Evolutionary conservation across 2,329 filamentous ascomycete genomes (phyloP), one percentile per base, ranked within the genome.

Genomic region (Aspergillus sergii): DNA sequence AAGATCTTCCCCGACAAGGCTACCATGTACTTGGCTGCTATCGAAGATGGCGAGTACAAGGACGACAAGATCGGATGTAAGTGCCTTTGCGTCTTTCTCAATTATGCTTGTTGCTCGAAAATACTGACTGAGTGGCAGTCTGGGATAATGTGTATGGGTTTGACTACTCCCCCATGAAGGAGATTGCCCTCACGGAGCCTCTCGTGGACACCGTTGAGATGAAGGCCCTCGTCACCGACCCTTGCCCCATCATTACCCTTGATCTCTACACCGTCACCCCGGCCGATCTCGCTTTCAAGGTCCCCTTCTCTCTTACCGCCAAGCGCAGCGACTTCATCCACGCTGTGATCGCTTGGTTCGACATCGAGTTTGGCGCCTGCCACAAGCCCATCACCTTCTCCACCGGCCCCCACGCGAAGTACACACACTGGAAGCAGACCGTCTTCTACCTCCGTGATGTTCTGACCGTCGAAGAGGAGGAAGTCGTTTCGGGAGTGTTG

Each of bases 341-440:
- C 80, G 95, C 95, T 61, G 84, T 99, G 61, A 96, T 99, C 71
- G 91, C 94, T 12, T 99, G 95, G 95, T 99, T 99, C 83, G 95
- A 99, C 78, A 98, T 99, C 72, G 94, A 98, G 76, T 99, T 99
- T 82, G 91, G 92, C 58, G 94, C 93, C 64, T 98, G 95, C 87
- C 95, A 99, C 87, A 98, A 98, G 87, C 92, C 93, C 36, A 93
- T 99, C 76, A 88, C 90, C 75, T 99, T 99, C 86, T 96, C 92
- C 59, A 99, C 95, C 21, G 95, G 95, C 26, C 95, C 95, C 32
- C 95, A 98, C 82, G 96, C 94, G 72, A 98, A 97, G 83, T 98
- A 98, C 83, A 99, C 95, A 21, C 95, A 99, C 86, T 99, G 95
- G 95, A 99, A 99, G 84, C 95, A 99, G 85, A 99, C 95, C 14